These are phyloP conservation scores for Tetrapisispora iriomotensis DNA, from an alignment of 805 yeast genomes.

Conservation along the genomic window DNA sequence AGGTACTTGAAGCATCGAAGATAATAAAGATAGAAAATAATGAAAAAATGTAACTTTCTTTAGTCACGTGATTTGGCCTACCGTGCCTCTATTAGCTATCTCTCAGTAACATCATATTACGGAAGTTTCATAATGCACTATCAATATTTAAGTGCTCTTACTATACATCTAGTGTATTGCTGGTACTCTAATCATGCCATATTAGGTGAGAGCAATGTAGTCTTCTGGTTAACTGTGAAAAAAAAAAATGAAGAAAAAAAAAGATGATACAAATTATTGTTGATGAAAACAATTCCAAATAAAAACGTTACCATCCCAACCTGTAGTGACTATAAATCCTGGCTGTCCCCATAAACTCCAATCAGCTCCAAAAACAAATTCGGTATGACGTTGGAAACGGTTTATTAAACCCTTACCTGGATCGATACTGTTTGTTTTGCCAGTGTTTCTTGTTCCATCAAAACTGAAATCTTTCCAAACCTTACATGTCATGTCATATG, in stretches of 20 bases:
- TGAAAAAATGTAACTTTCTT: no score
- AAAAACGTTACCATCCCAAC: conserved; percentile 94
- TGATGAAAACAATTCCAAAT: conserved; percentile 58
- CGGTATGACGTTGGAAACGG: conserved; percentile 62
- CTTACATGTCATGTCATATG: conserved; percentile 88
- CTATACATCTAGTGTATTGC: no score
- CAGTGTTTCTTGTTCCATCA: conserved; percentile 39
- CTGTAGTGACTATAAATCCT: conserved; percentile 90
- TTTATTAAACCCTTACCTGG: conserved; percentile 43
- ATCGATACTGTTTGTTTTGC: conserved; percentile 36
- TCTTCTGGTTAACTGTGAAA: no score
- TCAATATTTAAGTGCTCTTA: no score
- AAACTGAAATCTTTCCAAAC: conserved; percentile 74
- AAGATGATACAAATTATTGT: neutral
- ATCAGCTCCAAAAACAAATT: conserved; percentile 88
- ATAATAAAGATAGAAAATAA: no score
- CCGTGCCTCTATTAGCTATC: no score
- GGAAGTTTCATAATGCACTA: no score
- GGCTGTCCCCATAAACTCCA: conserved; percentile 96
- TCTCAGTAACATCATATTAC: no score
- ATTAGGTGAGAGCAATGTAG: no score
- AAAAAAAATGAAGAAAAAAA: neutral
- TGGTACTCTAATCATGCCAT: no score
- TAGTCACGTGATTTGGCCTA: no score
- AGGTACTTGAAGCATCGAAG: no score